phyloP scores from a whole-genome alignment of 164 flowering plant species.

The Chimonanthus salicifolius region DNA sequence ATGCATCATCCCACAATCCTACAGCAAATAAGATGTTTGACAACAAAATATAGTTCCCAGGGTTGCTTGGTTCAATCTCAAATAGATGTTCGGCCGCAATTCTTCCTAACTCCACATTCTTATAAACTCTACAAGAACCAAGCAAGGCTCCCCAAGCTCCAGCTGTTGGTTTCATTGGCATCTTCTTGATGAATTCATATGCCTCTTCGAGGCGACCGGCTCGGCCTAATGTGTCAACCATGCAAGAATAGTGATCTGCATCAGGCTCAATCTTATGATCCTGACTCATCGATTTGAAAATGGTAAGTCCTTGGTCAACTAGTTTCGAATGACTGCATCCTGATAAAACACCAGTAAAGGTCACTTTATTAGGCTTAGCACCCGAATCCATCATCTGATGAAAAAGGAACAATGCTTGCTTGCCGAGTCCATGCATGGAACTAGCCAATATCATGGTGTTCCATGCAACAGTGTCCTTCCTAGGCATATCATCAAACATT shows the following conservation, averaged over 20 bases:
- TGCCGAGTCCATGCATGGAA: constrained; percentile 59
- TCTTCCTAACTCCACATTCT: constrained; percentile 45
- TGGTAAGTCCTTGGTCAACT: constrained; percentile 36
- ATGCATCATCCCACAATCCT: constrained; percentile 47
- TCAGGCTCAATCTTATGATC: constrained; percentile 40
- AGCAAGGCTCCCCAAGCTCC: constrained; percentile 65
- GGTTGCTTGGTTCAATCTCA: constrained; percentile 57
- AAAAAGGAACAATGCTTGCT: constrained; percentile 40
- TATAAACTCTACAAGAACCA: constrained; percentile 52
- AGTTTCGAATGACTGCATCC: constrained; percentile 56
- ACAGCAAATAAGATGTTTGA: constrained; percentile 42
- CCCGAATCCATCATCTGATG: constrained; percentile 41
- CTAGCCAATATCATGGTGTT: constrained; percentile 57
- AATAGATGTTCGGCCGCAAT: constrained; percentile 44
- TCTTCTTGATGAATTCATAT: constrained; percentile 38
- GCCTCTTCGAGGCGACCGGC: constrained; percentile 53
- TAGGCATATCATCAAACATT: constrained; percentile 33
- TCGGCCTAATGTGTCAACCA: constrained; percentile 57
- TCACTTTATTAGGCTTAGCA: constrained; percentile 44
- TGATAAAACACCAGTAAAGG: constrained; percentile 47
- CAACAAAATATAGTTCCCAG: constrained; percentile 52
- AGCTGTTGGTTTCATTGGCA: constrained; percentile 51
- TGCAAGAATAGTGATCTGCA: constrained; percentile 48
- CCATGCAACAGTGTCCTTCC: constrained; percentile 51
- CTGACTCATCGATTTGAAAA: constrained; percentile 40